Percentiles rank a stretch among this genome's conserved stretches.
Evolutionary conservation across 1,139 yeast genomes (phyloP).

Genomic region (Arxiozyma slooffiae): DNA sequence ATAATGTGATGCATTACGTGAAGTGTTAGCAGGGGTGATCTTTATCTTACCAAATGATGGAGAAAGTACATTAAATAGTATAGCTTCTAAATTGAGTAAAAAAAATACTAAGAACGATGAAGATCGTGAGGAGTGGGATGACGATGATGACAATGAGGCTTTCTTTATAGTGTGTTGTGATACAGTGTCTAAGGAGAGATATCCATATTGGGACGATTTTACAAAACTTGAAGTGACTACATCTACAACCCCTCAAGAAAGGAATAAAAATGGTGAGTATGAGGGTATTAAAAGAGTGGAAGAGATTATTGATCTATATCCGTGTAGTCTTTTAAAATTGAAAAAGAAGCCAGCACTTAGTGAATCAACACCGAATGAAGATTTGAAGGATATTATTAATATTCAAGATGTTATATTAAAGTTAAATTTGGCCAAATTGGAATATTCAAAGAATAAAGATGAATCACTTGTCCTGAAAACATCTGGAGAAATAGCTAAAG

Average conservation of each 20-base stretch:
- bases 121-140: not conserved
- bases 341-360: slow-evolving; percentile 1
- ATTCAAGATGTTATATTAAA: slow-evolving; percentile 12
- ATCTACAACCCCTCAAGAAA: slow-evolving; percentile 2
- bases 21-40: slow-evolving; percentile 26
- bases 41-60: slow-evolving; percentile 8
- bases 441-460: slow-evolving; percentile 17
- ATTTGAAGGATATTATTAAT: not conserved
- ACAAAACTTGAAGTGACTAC: slow-evolving; percentile 17
- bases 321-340: slow-evolving; percentile 18
- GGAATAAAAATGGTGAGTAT: slow-evolving; percentile 23
- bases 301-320: slow-evolving; percentile 26
- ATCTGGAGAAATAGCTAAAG: slow-evolving; percentile 23
- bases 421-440: slow-evolving; percentile 18
- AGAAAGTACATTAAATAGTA: not conserved
- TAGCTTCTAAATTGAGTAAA: not conserved
- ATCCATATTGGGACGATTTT: slow-evolving; percentile 5
- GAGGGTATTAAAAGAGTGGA: slow-evolving; percentile 21
- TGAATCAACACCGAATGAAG: slow-evolving; percentile 1
- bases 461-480: slow-evolving; percentile 17
- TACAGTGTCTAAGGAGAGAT: not conserved
- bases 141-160: slow-evolving; percentile 1
- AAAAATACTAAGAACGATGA: not conserved
- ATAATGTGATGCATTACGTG: slow-evolving; percentile 24
- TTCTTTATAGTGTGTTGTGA: slow-evolving; percentile 12